Percentiles rank a stretch among this genome's conserved stretches.
Evolutionary conservation across 129 eudicot species (phyloP).

Genomic region (Solidago caesia): DNA sequence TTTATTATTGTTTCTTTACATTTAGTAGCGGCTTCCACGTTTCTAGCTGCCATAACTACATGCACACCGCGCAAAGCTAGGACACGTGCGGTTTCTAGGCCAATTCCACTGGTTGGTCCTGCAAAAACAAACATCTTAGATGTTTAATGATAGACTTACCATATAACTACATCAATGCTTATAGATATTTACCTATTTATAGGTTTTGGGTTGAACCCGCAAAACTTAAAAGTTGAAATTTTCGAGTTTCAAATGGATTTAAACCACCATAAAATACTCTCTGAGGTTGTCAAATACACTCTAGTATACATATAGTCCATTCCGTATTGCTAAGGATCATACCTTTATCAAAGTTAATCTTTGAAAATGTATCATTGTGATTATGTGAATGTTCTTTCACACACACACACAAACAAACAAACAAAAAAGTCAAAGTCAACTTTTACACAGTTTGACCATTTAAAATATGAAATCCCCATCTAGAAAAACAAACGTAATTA

Average conservation of each 20-base stretch:
- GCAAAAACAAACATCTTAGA: constrained; percentile 16
- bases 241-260: neutral
- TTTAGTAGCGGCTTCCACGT: constrained; percentile 52
- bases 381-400: neutral
- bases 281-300: neutral
- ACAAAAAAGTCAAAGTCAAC: neutral
- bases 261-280: neutral
- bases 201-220: neutral
- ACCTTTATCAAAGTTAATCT: neutral
- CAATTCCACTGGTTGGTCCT: constrained; percentile 98
- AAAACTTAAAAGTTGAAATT: neutral
- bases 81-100: constrained; percentile 75
- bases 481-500: no score
- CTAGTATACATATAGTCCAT: neutral
- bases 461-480: neutral
- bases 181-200: neutral
- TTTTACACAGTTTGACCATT: constrained; percentile 14
- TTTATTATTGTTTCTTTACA: constrained; percentile 64
- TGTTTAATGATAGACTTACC: neutral
- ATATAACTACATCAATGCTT: neutral
- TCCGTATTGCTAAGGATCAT: neutral
- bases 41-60: constrained; percentile 93
- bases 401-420: neutral
- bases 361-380: no score
- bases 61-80: constrained; percentile 86